Evolutionary conservation across 2,329 filamentous ascomycete genomes (phyloP).

Genomic region (Ambrosiella beaveri): DNA sequence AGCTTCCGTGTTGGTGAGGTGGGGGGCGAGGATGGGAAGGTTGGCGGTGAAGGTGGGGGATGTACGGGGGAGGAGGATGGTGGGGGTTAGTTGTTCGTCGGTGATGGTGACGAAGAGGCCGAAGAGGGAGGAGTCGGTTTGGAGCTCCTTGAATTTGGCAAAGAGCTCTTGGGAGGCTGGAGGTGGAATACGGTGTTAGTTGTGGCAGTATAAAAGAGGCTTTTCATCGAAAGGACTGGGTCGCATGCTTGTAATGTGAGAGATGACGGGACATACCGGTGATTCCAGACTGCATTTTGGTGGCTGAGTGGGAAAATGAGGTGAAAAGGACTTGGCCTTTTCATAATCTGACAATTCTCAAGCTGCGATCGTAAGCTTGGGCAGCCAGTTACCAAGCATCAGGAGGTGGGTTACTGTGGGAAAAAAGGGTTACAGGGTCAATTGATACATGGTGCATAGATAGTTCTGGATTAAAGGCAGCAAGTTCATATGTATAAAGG

Average conservation of each 20-base stretch:
- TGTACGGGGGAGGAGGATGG: constrained; percentile 34
- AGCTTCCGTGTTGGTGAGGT: constrained; percentile 48
- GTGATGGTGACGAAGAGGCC: constrained; percentile 56
- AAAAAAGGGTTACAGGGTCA: not conserved
- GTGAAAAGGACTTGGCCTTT: too few species aligned
- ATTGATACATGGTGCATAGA: constrained; percentile 1
- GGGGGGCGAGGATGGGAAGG: constrained; percentile 41
- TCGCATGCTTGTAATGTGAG: not conserved
- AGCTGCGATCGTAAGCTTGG: not conserved
- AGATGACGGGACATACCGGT: constrained; percentile 33
- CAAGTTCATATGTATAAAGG: not conserved
- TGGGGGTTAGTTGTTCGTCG: constrained; percentile 48
- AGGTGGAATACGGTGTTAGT: not conserved
- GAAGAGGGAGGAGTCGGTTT: constrained; percentile 43
- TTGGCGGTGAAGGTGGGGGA: constrained; percentile 45
- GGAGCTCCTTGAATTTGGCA: constrained; percentile 52
- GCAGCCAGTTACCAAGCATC: not conserved
- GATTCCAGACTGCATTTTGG: constrained; percentile 60
- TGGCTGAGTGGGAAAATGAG: not conserved
- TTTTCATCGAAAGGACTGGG: not conserved
- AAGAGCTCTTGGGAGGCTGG: constrained; percentile 62
- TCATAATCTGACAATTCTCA: not conserved
- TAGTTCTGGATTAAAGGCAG: not conserved
- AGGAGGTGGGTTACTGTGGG: not conserved
- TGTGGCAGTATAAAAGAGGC: not conserved